Base-by-base conservation (phyloP, 208 protist genomes). In the Trichomonas gallinae region DNA sequence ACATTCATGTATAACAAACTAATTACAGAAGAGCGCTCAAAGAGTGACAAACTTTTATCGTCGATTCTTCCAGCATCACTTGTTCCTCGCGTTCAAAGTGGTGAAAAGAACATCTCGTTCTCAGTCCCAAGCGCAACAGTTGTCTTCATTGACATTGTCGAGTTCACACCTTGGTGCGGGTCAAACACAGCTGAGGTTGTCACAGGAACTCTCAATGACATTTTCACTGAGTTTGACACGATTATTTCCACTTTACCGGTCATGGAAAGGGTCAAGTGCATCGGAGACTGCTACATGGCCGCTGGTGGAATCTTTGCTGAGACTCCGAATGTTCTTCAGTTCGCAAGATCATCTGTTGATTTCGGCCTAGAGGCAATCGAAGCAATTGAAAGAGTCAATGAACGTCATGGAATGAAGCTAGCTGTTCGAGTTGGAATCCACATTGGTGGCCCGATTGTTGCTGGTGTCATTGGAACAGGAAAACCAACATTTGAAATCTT, bases 401-500 rank as follows among this genome's bases (percentile, higher is more conserved):
- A 89, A 8, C 0, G 42, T 48, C 23, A 46, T 44, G 36, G 31
- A 13, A 26, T 44, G 36, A 34, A 9, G 0, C 40, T 89, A 2
- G 48, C 2, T 45, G 36, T 89, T n/a, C 3, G 83, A 46, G 83
- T 89, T 46, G 83, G 83, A 17, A 31, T 89, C 4, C 23, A 89
- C 40, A 89, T 40, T 31, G 83, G 83, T 46, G 83, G 83, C 0
- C 83, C 83, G n/a, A 89, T 89, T 31, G 83, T 89, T 48, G 83
- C 83, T 34, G 83, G 83, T 31, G 83, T 89, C 42, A 31, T 89
- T 46, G 83, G 83, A n/a, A 89, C 83, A 46, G 83, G 40, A 89
- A 89, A 89, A 31, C 83, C 83, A 89, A 89, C 34, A n/a, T 89
- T 89, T 40, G 83, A 89, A 89, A 89, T 89, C 3, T 89, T 89